These are phyloP conservation scores for Alternaria angustiovoidea DNA, from an alignment of 2,329 filamentous ascomycete genomes.

Conservation along the genomic window DNA sequence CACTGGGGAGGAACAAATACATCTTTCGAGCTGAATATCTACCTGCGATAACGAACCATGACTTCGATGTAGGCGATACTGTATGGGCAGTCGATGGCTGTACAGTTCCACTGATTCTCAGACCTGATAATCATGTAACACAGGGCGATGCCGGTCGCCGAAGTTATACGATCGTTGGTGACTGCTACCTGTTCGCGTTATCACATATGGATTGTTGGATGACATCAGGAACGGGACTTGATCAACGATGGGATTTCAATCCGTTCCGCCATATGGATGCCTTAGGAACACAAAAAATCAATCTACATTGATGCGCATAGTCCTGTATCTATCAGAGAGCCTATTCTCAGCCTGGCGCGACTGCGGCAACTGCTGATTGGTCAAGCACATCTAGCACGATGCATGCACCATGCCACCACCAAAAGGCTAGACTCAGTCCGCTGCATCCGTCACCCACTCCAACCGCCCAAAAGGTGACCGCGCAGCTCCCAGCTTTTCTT, in stretches of 20 bases:
- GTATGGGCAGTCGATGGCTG: slow-evolving; percentile 24
- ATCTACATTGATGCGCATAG: background rate
- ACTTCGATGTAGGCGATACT: slow-evolving; percentile 15
- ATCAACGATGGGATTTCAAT: slow-evolving; percentile 20
- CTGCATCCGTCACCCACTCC: no score
- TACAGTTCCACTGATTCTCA: slow-evolving; percentile 14
- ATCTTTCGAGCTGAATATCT: slow-evolving; percentile 18
- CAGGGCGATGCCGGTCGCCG: background rate
- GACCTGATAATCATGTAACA: background rate
- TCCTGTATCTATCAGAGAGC: background rate
- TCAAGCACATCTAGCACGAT: no score
- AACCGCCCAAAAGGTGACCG: no score
- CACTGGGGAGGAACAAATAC: slow-evolving; percentile 8
- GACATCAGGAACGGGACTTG: slow-evolving; percentile 13
- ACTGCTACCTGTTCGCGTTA: slow-evolving; percentile 18
- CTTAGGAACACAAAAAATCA: slow-evolving; percentile 14
- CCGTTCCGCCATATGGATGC: slow-evolving; percentile 20
- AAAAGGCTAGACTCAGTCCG: no score
- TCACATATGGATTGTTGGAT: slow-evolving; percentile 20
- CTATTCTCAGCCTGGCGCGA: background rate
- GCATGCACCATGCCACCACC: background rate
- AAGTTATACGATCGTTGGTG: slow-evolving; percentile 14
- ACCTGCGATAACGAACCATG: slow-evolving; percentile 7
- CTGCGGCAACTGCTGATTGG: background rate
- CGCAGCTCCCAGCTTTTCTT: no score